phyloP scores from a whole-genome alignment of 176 grass and related monocot genomes.

The Rhynchospora pubera region DNA sequence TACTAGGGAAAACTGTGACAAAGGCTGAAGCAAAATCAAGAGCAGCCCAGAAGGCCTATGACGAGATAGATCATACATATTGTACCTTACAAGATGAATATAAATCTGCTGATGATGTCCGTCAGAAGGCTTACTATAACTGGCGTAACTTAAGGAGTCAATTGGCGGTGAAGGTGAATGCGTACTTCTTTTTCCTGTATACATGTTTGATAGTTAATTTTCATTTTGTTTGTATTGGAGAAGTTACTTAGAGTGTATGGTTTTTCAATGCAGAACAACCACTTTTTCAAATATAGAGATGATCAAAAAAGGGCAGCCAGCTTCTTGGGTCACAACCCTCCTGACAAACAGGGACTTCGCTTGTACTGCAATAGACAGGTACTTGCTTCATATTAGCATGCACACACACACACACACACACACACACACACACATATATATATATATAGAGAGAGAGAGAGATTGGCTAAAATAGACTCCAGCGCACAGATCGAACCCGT shows the following conservation, averaged over 20 bases:
- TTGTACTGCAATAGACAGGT: conserved; percentile 69
- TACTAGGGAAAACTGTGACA: conserved; percentile 49
- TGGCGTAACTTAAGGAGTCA: conserved; percentile 51
- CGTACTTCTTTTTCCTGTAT: conserved; percentile 13
- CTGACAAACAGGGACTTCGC: conserved; percentile 38
- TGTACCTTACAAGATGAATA: conserved; percentile 51
- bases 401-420: too few relatives aligned
- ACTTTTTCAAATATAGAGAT: conserved; percentile 60
- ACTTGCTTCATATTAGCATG: conserved; percentile 4
- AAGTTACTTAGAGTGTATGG: conserved; percentile 3
- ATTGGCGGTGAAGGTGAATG: conserved; percentile 52
- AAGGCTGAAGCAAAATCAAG: conserved; percentile 53
- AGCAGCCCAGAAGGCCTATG: conserved; percentile 44
- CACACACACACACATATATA: too few relatives aligned
- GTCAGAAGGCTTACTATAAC: conserved; percentile 56
- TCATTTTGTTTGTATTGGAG: conserved; percentile 21
- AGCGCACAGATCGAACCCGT: too few relatives aligned
- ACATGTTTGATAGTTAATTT: background rate
- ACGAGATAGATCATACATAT: conserved; percentile 36
- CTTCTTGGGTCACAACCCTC: background rate
- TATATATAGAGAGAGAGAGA: too few relatives aligned
- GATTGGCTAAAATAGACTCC: too few relatives aligned
- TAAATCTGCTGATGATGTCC: conserved; percentile 50
- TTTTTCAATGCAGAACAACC: conserved; percentile 64
- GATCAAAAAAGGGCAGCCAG: conserved; percentile 19